Evolutionary conservation across 805 yeast species (phyloP).

Genomic region (Hanseniaspora thailandica): DNA sequence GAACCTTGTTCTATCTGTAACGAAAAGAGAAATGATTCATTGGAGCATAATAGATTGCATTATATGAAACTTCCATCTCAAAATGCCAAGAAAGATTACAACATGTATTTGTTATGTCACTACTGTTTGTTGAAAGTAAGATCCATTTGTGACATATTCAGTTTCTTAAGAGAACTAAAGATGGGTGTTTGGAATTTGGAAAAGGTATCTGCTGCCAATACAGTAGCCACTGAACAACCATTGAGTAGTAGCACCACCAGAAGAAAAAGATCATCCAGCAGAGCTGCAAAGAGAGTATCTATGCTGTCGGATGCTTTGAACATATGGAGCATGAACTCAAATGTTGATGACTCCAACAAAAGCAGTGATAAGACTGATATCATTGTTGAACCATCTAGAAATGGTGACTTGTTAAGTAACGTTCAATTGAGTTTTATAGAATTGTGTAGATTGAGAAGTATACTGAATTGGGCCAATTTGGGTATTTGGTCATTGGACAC

Average conservation of each 20-base stretch:
- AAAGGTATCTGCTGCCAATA: conserved; percentile 23
- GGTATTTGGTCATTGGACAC: conserved; percentile 60
- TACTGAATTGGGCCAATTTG: conserved; percentile 70
- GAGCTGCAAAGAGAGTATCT: conserved; percentile 10
- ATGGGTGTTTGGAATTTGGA: conserved; percentile 50
- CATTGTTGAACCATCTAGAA: conserved; percentile 18
- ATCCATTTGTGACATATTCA: conserved; percentile 70
- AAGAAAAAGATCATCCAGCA: conserved; percentile 12
- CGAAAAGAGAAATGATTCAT: conserved; percentile 54
- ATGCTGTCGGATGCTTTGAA: conserved; percentile 18
- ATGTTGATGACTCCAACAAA: conserved; percentile 2
- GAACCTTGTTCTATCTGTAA: conserved; percentile 78
- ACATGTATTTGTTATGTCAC: conserved; percentile 61
- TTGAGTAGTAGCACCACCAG: neutral
- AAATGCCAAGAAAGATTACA: conserved; percentile 19
- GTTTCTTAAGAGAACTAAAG: conserved; percentile 56
- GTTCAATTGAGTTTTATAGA: conserved; percentile 52
- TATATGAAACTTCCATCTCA: conserved; percentile 40
- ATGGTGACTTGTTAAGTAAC: conserved; percentile 23
- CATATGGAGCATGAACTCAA: conserved; percentile 8
- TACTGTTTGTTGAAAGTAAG: conserved; percentile 71
- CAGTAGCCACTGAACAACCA: neutral
- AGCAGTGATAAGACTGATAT: neutral
- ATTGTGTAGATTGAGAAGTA: conserved; percentile 50
- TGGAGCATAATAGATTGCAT: conserved; percentile 70